These are phyloP conservation scores for Ilex paraguariensis DNA, from an alignment of 305 asterid species.

Conservation along the genomic window DNA sequence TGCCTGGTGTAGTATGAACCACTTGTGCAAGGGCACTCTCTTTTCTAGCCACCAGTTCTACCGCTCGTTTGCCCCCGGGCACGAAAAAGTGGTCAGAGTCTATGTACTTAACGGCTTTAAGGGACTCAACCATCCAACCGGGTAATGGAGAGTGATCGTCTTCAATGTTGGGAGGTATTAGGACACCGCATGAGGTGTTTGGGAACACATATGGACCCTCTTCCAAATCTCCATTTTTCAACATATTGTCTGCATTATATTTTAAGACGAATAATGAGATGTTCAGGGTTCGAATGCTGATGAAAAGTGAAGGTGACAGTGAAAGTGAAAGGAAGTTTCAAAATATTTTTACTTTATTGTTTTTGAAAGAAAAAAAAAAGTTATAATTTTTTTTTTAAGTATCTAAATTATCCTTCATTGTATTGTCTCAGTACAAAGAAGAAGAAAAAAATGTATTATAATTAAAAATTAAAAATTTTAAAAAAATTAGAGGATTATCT, in stretches of 20 bases:
- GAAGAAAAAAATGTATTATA: too few species aligned
- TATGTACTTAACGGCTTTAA: conserved; percentile 75
- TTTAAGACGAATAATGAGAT: background rate
- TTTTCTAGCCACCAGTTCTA: conserved; percentile 65
- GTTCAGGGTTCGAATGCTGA: background rate
- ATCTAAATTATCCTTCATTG: too few species aligned
- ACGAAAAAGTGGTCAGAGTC: conserved; percentile 64
- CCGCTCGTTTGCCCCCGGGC: conserved; percentile 64
- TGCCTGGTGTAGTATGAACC: conserved; percentile 39
- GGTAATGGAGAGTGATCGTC: conserved; percentile 77
- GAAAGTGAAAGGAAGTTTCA: background rate
- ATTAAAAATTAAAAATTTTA: too few species aligned
- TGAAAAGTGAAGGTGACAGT: too few species aligned
- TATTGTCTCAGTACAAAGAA: too few species aligned
- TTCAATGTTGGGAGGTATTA: conserved; percentile 78
- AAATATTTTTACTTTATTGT: too few species aligned
- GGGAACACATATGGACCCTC: conserved; percentile 83
- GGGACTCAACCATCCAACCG: conserved; percentile 79
- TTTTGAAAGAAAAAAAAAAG: background rate
- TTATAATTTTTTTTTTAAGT: too few species aligned
- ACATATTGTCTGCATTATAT: conserved; percentile 47
- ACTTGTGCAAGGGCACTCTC: conserved; percentile 65
- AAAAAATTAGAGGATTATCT: too few species aligned
- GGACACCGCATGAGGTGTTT: conserved; percentile 55
- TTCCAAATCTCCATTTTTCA: conserved; percentile 87